Base-by-base conservation (phyloP, 1,284 basidiomycete genomes). In the Ustilago lituana region DNA sequence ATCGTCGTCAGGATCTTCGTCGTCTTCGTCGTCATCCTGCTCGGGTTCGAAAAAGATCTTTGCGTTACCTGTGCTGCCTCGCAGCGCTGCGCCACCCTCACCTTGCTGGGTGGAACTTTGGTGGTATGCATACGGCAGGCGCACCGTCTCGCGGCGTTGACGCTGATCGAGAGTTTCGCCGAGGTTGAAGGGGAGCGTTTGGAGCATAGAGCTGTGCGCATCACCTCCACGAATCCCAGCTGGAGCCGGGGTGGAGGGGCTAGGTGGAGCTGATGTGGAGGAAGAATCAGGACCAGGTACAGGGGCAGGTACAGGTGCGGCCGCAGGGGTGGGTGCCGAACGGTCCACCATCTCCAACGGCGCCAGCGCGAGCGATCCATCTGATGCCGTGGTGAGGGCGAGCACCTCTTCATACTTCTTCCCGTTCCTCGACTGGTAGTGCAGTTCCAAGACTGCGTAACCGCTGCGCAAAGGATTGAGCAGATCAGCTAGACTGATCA, bases 1-100 rank as follows among this genome's bases (percentile, higher is more conserved):
- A 56, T 79, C 77, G 32, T 79, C 77, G 36, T 79, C 77, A 4
- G 77, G 77, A 58, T 79, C 77, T 37, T 79, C 77, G 35, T 79
- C 77, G 33, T 79, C 77, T 46, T 79, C 77, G 49, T 79, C 77
- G 32, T 79, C 77, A 24, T 75, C 77, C 14, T 67, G 59, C 40
- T 79, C 77, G 5, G 77, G 75, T 47, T 79, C 76, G 44, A 79
- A 79, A 23, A 79, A 74, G 61, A 79, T 79, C 27, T 66, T 68
- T 6, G 72, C 72, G 26, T 77, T 69, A 19, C 76, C 72, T 1
- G 75, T 76, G 9, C 46, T 61, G 17, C 76, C 77, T 11, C 73
- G 53, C 41, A 61, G 39, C 15, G 44, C 12, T 19, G 46, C 57
- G 17, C 2, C 15, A 32, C 38, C 36, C 24, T 15, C 35, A n/a